Conservation (phyloP, 192 early-diverging fungal species). For the Backusella australiensis region DNA sequence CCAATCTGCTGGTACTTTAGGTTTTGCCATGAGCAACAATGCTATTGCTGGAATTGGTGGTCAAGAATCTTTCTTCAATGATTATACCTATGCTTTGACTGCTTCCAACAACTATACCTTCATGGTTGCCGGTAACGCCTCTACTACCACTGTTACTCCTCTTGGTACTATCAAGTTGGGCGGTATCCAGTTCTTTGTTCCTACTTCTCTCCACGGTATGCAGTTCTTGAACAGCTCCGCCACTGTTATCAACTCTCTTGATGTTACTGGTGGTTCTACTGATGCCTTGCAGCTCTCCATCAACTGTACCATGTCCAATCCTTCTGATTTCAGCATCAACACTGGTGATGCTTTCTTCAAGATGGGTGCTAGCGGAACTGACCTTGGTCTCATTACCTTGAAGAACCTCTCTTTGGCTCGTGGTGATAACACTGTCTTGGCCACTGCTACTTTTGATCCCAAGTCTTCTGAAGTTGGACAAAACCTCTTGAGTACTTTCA, state of each 20-base stretch:
- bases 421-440: constrained; percentile 42
- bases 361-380: constrained; percentile 41
- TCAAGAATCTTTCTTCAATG: constrained; percentile 47
- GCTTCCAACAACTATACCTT: constrained; percentile 39
- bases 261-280: constrained; percentile 52
- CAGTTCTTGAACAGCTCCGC: constrained; percentile 53
- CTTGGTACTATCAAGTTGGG: constrained; percentile 50
- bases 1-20: constrained; percentile 40
- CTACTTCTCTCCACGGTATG: constrained; percentile 49
- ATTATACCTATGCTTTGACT: constrained; percentile 50
- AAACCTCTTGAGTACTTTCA: constrained; percentile 46
- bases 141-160: constrained; percentile 50
- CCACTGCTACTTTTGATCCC: constrained; percentile 48
- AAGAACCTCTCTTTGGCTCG: constrained; percentile 42
- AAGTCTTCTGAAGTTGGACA: constrained; percentile 41
- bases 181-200: constrained; percentile 54
- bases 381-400: constrained; percentile 49
- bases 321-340: constrained; percentile 43
- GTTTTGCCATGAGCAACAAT: constrained; percentile 45
- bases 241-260: constrained; percentile 50
- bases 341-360: constrained; percentile 49
- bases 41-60: constrained; percentile 45
- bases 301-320: constrained; percentile 42
- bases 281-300: constrained; percentile 40
- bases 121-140: constrained; percentile 46